Evolutionary conservation across 352 stramenopile genomes (phyloP).

Genomic region (Phytophthora parvispora): DNA sequence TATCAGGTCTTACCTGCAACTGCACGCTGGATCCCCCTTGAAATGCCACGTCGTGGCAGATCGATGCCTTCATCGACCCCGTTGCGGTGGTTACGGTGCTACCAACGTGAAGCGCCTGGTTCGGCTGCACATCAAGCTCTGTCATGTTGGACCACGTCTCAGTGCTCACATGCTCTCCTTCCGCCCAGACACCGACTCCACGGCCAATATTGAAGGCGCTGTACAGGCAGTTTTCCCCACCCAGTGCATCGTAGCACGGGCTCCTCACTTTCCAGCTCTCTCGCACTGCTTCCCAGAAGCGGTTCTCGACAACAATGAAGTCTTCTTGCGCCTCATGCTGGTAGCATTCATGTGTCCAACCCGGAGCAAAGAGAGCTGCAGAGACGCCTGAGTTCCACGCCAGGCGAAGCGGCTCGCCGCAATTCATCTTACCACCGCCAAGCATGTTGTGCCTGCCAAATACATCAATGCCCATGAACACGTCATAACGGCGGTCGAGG

Average conservation of each 20-base stretch:
- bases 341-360: constrained; percentile 50
- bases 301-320: constrained; percentile 39
- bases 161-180: constrained; percentile 20
- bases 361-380: constrained; percentile 45
- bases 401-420: constrained; percentile 35
- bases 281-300: constrained; percentile 41
- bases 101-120: constrained; percentile 36
- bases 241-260: constrained; percentile 45
- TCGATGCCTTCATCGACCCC: constrained; percentile 31
- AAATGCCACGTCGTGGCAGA: constrained; percentile 45
- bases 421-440: constrained; percentile 45
- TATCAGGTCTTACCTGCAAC: constrained; percentile 30
- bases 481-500: constrained; percentile 55
- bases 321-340: constrained; percentile 39
- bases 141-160: constrained; percentile 42
- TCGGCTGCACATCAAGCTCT: constrained; percentile 45
- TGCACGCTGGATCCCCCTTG: constrained; percentile 44
- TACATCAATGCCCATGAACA: constrained; percentile 72
- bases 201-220: constrained; percentile 48
- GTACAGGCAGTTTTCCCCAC: constrained; percentile 47
- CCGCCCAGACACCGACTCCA: constrained; percentile 35
- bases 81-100: constrained; percentile 30
- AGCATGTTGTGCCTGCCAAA: constrained; percentile 56
- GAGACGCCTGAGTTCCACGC: constrained; percentile 55
- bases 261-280: constrained; percentile 45